These are phyloP conservation scores for Nemania bipapillata DNA, from an alignment of 2,329 filamentous ascomycete species.

Conservation along the genomic window DNA sequence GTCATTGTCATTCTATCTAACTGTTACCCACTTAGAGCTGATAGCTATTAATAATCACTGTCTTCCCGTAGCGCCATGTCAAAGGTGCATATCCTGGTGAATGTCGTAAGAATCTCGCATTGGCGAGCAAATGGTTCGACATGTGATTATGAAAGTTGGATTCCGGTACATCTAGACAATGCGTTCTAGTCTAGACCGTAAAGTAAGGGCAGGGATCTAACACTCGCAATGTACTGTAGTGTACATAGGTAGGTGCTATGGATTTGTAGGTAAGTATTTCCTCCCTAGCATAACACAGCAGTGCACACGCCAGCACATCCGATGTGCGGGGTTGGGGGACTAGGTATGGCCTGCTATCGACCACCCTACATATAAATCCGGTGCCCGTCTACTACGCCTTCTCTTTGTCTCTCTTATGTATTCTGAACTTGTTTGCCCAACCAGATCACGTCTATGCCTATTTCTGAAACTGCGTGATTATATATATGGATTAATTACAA, in stretches of 20 bases:
- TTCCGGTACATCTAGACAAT: neutral
- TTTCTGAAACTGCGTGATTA: conserved; percentile 8
- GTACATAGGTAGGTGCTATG: too few relatives aligned
- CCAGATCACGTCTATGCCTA: neutral
- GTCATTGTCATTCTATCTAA: too few relatives aligned
- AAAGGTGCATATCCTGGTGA: neutral
- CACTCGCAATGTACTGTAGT: too few relatives aligned
- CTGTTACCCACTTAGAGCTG: too few relatives aligned
- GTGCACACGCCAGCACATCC: conserved; percentile 14
- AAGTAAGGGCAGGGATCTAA: too few relatives aligned
- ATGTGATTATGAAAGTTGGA: neutral
- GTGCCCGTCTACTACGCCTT: too few relatives aligned
- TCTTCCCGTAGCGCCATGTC: neutral
- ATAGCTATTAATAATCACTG: neutral
- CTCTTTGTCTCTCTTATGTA: conserved; percentile 1
- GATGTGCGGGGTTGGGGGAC: conserved; percentile 35
- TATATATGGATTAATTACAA: conserved; percentile 1
- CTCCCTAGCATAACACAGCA: neutral
- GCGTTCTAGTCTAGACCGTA: too few relatives aligned
- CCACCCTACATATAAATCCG: too few relatives aligned
- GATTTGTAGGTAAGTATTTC: neutral
- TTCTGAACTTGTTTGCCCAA: neutral
- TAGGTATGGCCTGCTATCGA: neutral
- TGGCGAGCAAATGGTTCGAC: neutral
- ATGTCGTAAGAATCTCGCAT: neutral